These are phyloP conservation scores for Exophiala lecanii-corni DNA, from an alignment of 2,329 filamentous ascomycete species.

Conservation along the genomic window DNA sequence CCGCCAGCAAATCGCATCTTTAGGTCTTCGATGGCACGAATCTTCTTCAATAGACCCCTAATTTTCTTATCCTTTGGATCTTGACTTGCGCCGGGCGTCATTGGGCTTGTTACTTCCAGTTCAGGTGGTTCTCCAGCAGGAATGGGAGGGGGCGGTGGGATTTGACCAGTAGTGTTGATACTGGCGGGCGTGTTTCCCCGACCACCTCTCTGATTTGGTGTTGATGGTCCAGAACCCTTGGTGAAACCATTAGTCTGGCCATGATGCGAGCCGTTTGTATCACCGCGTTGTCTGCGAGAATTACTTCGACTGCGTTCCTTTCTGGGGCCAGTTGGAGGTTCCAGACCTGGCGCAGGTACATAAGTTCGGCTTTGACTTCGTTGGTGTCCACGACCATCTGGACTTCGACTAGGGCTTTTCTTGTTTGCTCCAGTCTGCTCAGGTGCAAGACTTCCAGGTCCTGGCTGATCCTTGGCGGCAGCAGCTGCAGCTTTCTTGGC, in stretches of 20 bases:
- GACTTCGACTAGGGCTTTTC: slow-evolving; percentile 33
- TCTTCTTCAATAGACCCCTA: slow-evolving; percentile 89
- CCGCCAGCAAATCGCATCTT: slow-evolving; percentile 94
- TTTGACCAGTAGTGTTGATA: slow-evolving; percentile 31
- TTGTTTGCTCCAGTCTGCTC: slow-evolving; percentile 22
- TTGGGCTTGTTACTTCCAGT: slow-evolving; percentile 28
- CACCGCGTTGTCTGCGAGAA: slow-evolving; percentile 28
- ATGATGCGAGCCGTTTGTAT: slow-evolving; percentile 17
- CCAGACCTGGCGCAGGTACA: slow-evolving; percentile 20
- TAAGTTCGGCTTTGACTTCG: slow-evolving; percentile 47
- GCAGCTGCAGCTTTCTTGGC: slow-evolving; percentile 85
- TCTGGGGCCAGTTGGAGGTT: slow-evolving; percentile 22
- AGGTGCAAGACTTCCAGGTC: slow-evolving; percentile 14
- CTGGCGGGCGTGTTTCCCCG: slow-evolving; percentile 20
- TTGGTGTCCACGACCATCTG: slow-evolving; percentile 50
- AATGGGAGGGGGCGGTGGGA: slow-evolving; percentile 30
- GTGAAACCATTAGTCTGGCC: slow-evolving; percentile 19
- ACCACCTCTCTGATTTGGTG: slow-evolving; percentile 14
- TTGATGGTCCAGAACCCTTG: slow-evolving; percentile 14
- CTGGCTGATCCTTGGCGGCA: slow-evolving; percentile 53
- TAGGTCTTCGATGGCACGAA: slow-evolving; percentile 92
- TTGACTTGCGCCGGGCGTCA: slow-evolving; percentile 31
- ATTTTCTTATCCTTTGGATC: slow-evolving; percentile 85
- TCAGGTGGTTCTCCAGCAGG: slow-evolving; percentile 28
- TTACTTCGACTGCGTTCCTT: slow-evolving; percentile 28